Evolutionary conservation across 2,329 filamentous ascomycete genomes (phyloP).

Genomic region (Daldinia sp.): DNA sequence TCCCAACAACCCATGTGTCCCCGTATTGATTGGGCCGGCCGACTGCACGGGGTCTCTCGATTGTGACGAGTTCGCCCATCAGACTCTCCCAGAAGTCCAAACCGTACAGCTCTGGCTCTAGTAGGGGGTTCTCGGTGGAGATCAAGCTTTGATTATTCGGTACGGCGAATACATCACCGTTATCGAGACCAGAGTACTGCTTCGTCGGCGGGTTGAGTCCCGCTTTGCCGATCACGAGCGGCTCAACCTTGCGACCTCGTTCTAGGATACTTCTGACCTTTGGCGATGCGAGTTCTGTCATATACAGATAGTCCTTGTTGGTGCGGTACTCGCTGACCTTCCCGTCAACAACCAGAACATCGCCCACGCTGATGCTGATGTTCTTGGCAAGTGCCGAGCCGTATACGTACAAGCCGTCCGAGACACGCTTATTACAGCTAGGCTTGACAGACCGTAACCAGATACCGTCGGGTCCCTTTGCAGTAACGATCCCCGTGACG

Average conservation of each 20-base stretch:
- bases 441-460: constrained; percentile 72
- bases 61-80: constrained; percentile 74
- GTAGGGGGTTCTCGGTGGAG: constrained; percentile 69
- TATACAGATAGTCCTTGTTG: constrained; percentile 67
- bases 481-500: constrained; percentile 73
- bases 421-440: constrained; percentile 67
- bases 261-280: constrained; percentile 66
- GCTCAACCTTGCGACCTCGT: constrained; percentile 64
- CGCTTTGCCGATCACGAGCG: constrained; percentile 71
- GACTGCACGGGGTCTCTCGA: constrained; percentile 68
- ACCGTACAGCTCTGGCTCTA: constrained; percentile 72
- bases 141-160: constrained; percentile 72
- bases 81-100: constrained; percentile 81
- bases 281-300: constrained; percentile 72
- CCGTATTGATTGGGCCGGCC: constrained; percentile 72
- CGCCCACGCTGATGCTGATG: constrained; percentile 66
- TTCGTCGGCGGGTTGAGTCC: constrained; percentile 69
- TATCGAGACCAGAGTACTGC: constrained; percentile 71
- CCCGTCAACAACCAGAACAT: constrained; percentile 71
- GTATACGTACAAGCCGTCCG: constrained; percentile 75
- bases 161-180: constrained; percentile 72
- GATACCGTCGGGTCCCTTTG: constrained; percentile 70
- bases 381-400: constrained; percentile 63
- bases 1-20: constrained; percentile 76
- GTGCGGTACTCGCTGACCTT: constrained; percentile 69